Evolutionary conservation across 805 yeast species (phyloP).

Genomic region (Wickerhamiella musiphila): DNA sequence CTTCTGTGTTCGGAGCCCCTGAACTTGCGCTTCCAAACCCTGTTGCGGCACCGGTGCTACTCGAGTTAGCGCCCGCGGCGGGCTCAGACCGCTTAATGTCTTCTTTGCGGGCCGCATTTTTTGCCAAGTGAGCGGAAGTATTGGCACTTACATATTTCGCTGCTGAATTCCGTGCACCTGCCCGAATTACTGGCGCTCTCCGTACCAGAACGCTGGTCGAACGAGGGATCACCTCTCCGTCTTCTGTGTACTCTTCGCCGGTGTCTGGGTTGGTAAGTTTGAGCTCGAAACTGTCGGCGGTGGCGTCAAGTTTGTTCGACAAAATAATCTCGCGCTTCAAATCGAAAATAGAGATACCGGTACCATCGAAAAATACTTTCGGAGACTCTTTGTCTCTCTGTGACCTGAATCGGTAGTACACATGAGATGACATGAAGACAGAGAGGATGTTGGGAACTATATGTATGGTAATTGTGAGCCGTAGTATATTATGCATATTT

Average conservation of each 20-base stretch:
- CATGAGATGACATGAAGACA: constrained; percentile 57
- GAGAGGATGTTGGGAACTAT: too few species aligned
- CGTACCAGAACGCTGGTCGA: constrained; percentile 70
- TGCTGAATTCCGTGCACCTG: constrained; percentile 32
- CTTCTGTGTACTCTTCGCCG: constrained; percentile 64
- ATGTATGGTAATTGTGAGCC: too few species aligned
- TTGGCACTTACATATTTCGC: constrained; percentile 40
- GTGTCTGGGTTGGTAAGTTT: constrained; percentile 55
- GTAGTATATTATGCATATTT: too few species aligned
- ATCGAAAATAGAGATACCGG: constrained; percentile 90
- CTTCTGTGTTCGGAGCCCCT: constrained; percentile 41
- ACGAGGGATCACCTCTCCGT: constrained; percentile 78
- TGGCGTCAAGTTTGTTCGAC: constrained; percentile 65
- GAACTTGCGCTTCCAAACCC: constrained; percentile 22
- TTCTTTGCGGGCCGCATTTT: constrained; percentile 23
- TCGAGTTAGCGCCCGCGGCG: constrained; percentile 14
- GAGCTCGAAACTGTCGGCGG: constrained; percentile 61
- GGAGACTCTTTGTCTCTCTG: constrained; percentile 50
- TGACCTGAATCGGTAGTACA: constrained; percentile 72
- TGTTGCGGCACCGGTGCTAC: constrained; percentile 4
- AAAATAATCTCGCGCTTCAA: constrained; percentile 75
- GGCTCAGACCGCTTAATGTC: constrained; percentile 16
- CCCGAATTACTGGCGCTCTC: constrained; percentile 50
- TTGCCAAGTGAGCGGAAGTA: constrained; percentile 17
- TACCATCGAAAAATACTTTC: constrained; percentile 80